These are phyloP conservation scores for Hippophae gyantsensis DNA, from an alignment of 306 rosid species.

Conservation along the genomic window DNA sequence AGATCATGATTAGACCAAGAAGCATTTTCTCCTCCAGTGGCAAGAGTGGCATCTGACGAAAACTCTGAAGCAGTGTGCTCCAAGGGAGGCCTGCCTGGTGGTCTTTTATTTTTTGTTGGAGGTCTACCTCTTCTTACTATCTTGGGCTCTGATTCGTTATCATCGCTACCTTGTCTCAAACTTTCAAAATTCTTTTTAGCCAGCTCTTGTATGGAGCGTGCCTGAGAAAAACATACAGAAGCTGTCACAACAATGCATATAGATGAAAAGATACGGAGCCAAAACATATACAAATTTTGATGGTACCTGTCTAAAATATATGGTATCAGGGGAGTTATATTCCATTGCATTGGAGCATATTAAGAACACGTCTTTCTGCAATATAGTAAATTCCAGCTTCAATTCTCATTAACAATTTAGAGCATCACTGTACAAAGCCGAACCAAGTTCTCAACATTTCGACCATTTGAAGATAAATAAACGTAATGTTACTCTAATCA, in stretches of 20 bases:
- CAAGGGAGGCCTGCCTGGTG: constrained; percentile 34
- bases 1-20: constrained; percentile 24
- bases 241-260: constrained; percentile 4
- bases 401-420: constrained; percentile 10
- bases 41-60: constrained; percentile 42
- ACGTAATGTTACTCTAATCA: not conserved
- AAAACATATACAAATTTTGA: not conserved
- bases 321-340: constrained; percentile 61
- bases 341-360: constrained; percentile 70
- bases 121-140: constrained; percentile 64
- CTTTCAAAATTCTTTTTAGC: constrained; percentile 50
- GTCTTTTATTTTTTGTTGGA: constrained; percentile 48
- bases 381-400: constrained; percentile 5
- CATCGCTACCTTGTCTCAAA: constrained; percentile 65
- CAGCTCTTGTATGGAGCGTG: constrained; percentile 60
- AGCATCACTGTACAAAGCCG: not conserved
- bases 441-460: not conserved
- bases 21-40: constrained; percentile 41
- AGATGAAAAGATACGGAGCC: not conserved
- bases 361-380: constrained; percentile 55
- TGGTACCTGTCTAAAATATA: constrained; percentile 62
- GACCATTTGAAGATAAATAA: not conserved
- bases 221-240: constrained; percentile 28
- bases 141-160: constrained; percentile 45
- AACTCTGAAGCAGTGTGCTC: constrained; percentile 40